Evolutionary conservation across 306 rosid genomes (phyloP).

Genomic region (Hippophae rhamnoides): DNA sequence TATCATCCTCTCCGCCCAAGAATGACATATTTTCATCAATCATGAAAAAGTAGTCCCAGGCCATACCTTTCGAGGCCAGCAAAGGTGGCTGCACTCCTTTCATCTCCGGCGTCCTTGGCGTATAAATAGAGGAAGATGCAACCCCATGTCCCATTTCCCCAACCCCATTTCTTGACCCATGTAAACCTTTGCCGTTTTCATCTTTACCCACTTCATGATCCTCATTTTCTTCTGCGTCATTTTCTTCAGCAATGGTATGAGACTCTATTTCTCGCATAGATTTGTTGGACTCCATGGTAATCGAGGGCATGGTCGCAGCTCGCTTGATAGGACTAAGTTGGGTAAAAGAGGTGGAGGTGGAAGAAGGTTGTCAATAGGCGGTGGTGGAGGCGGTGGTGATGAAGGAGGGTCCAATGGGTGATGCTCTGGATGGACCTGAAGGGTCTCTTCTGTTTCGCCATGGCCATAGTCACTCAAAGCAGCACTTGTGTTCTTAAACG

Average conservation of each 20-base stretch:
- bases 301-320: conserved; percentile 50
- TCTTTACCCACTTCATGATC: conserved; percentile 10
- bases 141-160: conserved; percentile 10
- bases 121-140: conserved; percentile 12
- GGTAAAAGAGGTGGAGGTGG: conserved; percentile 50
- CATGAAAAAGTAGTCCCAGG: conserved; percentile 79
- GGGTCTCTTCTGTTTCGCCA: conserved; percentile 47
- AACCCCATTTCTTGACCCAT: conserved; percentile 10
- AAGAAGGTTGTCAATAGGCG: too few relatives aligned
- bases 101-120: conserved; percentile 32
- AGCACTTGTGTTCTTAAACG: conserved; percentile 74
- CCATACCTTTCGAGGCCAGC: conserved; percentile 59
- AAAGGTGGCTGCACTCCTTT: conserved; percentile 43
- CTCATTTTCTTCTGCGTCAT: background rate
- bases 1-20: conserved; percentile 34
- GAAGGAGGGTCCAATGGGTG: too few relatives aligned
- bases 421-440: conserved; percentile 7
- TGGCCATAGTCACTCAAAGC: conserved; percentile 72
- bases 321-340: conserved; percentile 43
- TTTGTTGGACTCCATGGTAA: conserved; percentile 24
- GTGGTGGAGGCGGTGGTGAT: too few relatives aligned
- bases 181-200: conserved; percentile 14
- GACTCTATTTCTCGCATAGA: conserved; percentile 13
- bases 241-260: conserved; percentile 39
- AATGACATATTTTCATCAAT: conserved; percentile 43